Base-by-base conservation (phyloP, 352 stramenopile genomes). In the Saprolegnia diclina region DNA sequence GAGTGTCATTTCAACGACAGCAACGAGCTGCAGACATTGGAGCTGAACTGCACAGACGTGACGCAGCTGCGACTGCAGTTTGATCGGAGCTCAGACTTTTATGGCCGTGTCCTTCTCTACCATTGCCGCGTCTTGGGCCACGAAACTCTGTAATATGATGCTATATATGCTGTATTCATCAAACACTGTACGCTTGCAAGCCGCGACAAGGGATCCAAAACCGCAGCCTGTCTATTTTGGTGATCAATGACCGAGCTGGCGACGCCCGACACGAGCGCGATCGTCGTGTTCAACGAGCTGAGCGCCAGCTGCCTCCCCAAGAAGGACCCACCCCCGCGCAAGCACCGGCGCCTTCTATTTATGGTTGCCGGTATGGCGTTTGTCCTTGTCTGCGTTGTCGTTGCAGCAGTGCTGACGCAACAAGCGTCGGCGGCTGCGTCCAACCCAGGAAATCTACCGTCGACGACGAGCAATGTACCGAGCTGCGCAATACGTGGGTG, bases 61-160 rank as follows among this genome's bases (percentile, higher is more conserved):
- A 72, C 65, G n/a, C 45, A 65, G 11, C 32, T 72, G 24, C 76
- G 74, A 21, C 64, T 91, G 66, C 76, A 59, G 24, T 90, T 90
- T 54, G 72, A 76, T 44, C 75, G 81, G 52, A 91, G 83, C 56
- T 83, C 73, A 37, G 83, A 91, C 72, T 90, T 91, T 29, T 91
- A 85, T 69, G 83, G 83, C 29, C 83, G 83, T 53, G 80, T 91
- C 11, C 77, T 88, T 46, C 74, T 91, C 57, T 91, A 90, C 64
- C 65, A 74, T 6, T 55, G 88, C 16, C 73, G 86, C 65, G 74
- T 89, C 18, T 56, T 65, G 19, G 81, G 83, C 32, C 19, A 56
- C 19, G 78, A 86, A 44, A 19, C 37, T n/a, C 7, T 52, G 56
- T 46, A 53, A 65, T 65, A 40, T 24, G 42, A n/a, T 48, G 3